phyloP scores from a whole-genome alignment of 306 rosid species.

The Biancaea sappan region DNA sequence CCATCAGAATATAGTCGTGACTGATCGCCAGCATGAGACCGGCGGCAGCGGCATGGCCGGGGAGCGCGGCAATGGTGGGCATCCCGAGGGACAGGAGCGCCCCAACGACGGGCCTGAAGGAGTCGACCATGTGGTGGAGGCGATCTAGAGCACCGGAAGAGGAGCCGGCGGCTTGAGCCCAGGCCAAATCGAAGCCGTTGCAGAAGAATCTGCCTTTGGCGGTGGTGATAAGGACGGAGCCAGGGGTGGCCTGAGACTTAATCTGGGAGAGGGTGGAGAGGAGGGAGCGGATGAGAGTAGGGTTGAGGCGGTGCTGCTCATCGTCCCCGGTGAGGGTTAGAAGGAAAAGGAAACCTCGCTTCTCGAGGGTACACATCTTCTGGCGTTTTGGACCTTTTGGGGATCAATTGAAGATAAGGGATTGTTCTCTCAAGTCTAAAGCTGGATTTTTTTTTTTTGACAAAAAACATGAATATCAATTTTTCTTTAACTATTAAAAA shows the following conservation, averaged over 20 bases:
- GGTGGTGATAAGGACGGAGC: constrained; percentile 65
- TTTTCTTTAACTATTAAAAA: too few relatives aligned
- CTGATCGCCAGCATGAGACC: constrained; percentile 53
- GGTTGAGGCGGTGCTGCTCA: constrained; percentile 56
- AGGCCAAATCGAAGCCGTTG: constrained; percentile 65
- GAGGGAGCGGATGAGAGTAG: constrained; percentile 47
- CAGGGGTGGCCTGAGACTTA: constrained; percentile 50
- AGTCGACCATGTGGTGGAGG: constrained; percentile 39
- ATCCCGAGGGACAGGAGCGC: constrained; percentile 59
- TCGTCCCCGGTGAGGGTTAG: constrained; percentile 57
- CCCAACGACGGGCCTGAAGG: constrained; percentile 49
- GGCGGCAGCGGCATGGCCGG: constrained; percentile 66
- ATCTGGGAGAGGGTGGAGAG: constrained; percentile 43
- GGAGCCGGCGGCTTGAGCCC: constrained; percentile 56
- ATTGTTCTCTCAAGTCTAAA: too few relatives aligned
- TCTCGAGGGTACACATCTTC: constrained; percentile 59
- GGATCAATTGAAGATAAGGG: too few relatives aligned
- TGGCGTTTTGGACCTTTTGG: not conserved
- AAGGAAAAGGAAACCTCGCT: constrained; percentile 56
- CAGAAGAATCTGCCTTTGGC: constrained; percentile 67
- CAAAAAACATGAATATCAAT: too few relatives aligned
- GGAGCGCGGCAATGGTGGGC: constrained; percentile 61
- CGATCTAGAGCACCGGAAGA: constrained; percentile 41
- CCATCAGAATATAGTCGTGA: constrained; percentile 64
- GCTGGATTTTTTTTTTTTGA: too few relatives aligned